These are phyloP conservation scores for Jaminaea rosea DNA, from an alignment of 1,284 basidiomycete species.

Conservation along the genomic window DNA sequence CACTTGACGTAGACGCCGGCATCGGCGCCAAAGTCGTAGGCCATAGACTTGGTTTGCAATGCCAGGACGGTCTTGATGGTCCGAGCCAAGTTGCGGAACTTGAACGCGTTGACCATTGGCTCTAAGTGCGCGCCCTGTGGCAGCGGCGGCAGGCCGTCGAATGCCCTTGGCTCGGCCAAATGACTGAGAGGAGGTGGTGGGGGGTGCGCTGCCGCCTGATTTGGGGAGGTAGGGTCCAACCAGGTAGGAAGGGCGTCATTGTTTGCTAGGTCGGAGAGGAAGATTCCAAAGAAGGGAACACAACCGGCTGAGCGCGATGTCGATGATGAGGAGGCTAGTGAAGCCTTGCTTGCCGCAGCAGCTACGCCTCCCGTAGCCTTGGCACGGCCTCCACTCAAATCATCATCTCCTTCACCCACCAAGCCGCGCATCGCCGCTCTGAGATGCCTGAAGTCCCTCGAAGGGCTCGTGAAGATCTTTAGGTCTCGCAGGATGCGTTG, in stretches of 20 bases:
- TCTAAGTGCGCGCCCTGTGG: slow-evolving; percentile 18
- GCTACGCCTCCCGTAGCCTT: not conserved
- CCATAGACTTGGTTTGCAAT: slow-evolving; percentile 27
- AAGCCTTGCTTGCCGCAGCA: no score
- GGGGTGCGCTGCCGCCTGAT: slow-evolving; percentile 8
- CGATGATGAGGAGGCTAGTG: not conserved
- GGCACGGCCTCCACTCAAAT: slow-evolving; percentile 4
- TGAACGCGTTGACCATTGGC: slow-evolving; percentile 38
- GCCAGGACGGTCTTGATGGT: slow-evolving; percentile 31
- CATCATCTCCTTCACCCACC: slow-evolving; percentile 16
- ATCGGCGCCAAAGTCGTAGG: slow-evolving; percentile 30
- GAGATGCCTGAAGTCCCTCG: slow-evolving; percentile 63
- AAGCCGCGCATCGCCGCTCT: slow-evolving; percentile 33
- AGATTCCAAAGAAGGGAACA: slow-evolving; percentile 41
- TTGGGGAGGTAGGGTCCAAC: slow-evolving; percentile 30
- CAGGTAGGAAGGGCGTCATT: slow-evolving; percentile 32
- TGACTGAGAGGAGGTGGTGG: slow-evolving; percentile 6
- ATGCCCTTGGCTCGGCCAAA: slow-evolving; percentile 18
- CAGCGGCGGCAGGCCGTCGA: slow-evolving; percentile 22
- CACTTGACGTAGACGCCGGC: slow-evolving; percentile 33
- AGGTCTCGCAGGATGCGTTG: slow-evolving; percentile 67
- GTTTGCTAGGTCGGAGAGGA: slow-evolving; percentile 34
- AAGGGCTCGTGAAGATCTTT: slow-evolving; percentile 60
- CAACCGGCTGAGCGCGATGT: not conserved
- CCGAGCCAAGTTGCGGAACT: slow-evolving; percentile 24